Percentiles rank a stretch among this genome's conserved stretches.
phyloP scores from a whole-genome alignment of 345 rosid species.

The Eucalyptus viminalis region DNA sequence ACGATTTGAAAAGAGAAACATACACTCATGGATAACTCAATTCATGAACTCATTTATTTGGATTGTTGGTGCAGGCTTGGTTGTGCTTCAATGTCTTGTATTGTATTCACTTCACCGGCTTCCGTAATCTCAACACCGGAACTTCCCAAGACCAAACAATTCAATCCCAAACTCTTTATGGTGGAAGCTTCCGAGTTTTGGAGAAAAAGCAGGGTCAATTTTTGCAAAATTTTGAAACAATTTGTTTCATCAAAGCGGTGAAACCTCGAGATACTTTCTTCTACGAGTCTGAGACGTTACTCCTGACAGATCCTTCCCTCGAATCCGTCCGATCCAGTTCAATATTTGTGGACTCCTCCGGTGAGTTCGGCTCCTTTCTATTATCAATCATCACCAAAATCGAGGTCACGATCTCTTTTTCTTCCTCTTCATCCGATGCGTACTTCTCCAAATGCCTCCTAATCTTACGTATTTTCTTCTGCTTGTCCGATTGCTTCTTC shows the following conservation, averaged over 20 bases:
- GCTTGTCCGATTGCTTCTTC: not conserved
- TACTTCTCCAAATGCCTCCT: not conserved
- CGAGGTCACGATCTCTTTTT: constrained; percentile 42
- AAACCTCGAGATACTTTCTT: too few species aligned
- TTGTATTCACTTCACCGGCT: not conserved
- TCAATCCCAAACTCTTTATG: not conserved
- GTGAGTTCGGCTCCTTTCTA: constrained; percentile 27
- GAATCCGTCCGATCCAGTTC: too few species aligned
- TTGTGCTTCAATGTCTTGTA: not conserved
- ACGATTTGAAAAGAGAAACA: not conserved
- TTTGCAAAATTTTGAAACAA: too few species aligned
- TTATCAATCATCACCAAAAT: not conserved
- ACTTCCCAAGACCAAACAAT: not conserved
- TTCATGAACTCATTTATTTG: not conserved
- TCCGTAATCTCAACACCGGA: not conserved
- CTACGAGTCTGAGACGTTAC: too few species aligned
- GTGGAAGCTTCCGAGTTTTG: accelerated
- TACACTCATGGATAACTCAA: not conserved
- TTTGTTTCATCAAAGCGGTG: too few species aligned
- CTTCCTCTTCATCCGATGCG: constrained; percentile 25
- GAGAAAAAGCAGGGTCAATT: accelerated
- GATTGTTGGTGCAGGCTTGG: not conserved
- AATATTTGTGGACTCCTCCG: not conserved
- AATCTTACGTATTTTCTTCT: not conserved
- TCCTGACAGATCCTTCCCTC: too few species aligned